These are phyloP conservation scores for Galerina marginata DNA, from an alignment of 768 basidiomycete species.

Conservation along the genomic window DNA sequence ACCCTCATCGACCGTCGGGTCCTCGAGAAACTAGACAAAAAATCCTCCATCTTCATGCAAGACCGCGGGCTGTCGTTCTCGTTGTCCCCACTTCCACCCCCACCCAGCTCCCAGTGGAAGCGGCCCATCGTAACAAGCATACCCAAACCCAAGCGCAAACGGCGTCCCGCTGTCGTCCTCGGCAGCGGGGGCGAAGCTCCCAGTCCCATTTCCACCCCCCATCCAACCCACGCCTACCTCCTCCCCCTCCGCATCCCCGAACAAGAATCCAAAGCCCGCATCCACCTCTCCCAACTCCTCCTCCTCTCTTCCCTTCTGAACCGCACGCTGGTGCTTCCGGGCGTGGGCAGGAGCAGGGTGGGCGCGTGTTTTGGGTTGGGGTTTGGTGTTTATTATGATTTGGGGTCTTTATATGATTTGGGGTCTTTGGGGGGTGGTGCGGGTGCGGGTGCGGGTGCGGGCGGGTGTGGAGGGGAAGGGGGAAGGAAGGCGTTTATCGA, in stretches of 20 bases:
- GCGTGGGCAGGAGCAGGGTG: constrained; percentile 60
- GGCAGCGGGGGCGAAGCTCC: too few species aligned
- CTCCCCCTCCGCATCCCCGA: constrained; percentile 56
- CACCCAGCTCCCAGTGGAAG: background rate
- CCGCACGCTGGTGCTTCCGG: constrained; percentile 65
- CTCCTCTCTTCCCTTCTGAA: constrained; percentile 53
- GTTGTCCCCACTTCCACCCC: background rate
- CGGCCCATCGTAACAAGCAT: constrained; percentile 17
- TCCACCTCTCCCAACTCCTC: constrained; percentile 58
- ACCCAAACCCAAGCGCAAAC: constrained; percentile 10
- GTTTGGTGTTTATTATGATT: constrained; percentile 57
- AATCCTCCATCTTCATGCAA: constrained; percentile 18
- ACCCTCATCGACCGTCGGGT: constrained; percentile 25
- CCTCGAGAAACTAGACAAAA: constrained; percentile 23
- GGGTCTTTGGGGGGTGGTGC: constrained; percentile 35
- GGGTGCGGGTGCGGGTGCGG: background rate
- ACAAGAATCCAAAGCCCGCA: constrained; percentile 62
- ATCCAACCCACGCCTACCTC: constrained; percentile 38
- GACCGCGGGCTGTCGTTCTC: constrained; percentile 2
- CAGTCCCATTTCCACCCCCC: constrained; percentile 2
- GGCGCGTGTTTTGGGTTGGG: constrained; percentile 55
- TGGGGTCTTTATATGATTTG: constrained; percentile 35
- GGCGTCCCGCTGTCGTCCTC: background rate
- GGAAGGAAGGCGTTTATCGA: too few species aligned
- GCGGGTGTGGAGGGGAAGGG: constrained; percentile 28